Conservation (phyloP, 1,284 basidiomycete species). For the Cerioporus squamosus region DNA sequence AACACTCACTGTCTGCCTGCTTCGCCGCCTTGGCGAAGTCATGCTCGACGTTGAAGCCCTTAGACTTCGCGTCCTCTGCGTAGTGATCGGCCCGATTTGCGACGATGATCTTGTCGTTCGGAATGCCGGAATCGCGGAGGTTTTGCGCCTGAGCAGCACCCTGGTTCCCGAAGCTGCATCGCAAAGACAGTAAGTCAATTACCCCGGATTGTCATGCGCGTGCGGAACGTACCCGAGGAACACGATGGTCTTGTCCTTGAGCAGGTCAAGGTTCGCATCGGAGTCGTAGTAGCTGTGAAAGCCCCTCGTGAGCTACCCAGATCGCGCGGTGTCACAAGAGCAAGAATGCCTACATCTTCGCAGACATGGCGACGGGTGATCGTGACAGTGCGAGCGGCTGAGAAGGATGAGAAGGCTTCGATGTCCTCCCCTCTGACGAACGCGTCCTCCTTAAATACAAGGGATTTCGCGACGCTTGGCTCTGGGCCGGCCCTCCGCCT, state of each 20-base stretch:
- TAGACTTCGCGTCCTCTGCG: constrained; percentile 58
- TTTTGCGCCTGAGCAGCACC: constrained; percentile 72
- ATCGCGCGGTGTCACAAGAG: not conserved
- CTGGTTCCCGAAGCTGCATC: constrained; percentile 63
- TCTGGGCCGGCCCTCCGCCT: constrained; percentile 10
- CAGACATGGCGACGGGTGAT: constrained; percentile 36
- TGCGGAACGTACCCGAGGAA: constrained; percentile 54
- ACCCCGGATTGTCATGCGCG: not conserved
- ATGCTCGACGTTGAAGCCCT: constrained; percentile 61
- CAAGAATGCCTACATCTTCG: constrained; percentile 47
- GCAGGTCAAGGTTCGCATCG: constrained; percentile 54
- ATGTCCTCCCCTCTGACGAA: not conserved
- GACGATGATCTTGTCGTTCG: constrained; percentile 62
- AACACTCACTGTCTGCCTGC: constrained; percentile 53
- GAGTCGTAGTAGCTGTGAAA: constrained; percentile 59
- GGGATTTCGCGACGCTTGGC: constrained; percentile 9
- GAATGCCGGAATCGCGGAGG: constrained; percentile 63
- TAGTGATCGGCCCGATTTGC: constrained; percentile 63
- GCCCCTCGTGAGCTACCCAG: constrained; percentile 5
- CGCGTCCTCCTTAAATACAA: constrained; percentile 9
- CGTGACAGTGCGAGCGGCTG: not conserved
- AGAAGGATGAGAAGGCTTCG: not conserved
- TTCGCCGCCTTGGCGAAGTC: constrained; percentile 60
- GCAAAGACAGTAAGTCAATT: not conserved
- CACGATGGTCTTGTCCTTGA: constrained; percentile 58